Evolutionary conservation across 2,329 filamentous ascomycete genomes (phyloP), one percentile per base, ranked within the genome.

Genomic region (Albophoma yamanashiensis): DNA sequence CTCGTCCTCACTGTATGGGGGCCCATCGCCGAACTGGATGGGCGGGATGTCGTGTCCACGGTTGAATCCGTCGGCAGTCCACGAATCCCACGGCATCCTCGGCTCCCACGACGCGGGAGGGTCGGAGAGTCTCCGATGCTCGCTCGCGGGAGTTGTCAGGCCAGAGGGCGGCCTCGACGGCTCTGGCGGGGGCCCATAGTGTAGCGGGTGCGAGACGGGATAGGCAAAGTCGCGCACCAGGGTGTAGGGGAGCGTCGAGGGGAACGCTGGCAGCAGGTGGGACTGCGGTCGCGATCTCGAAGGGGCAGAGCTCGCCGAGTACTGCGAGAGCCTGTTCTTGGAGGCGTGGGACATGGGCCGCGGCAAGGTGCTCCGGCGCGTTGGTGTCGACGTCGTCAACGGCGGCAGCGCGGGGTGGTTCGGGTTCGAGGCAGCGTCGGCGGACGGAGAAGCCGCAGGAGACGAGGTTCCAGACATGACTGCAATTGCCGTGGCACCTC

Each of bases 151-250:
- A 0, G 92, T 96, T n/a, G 89, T 92, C 66, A 89, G 81, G 60
- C 87, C 88, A 0, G 92, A 95, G 11, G 85, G 80, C n/a, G 86
- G 84, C 58, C 79, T 76, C 58, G 85, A 87, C 34, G 85, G 80
- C 66, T 92, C 88, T 43, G 88, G 88, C 20, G 91, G 87, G n/a
- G 93, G 89, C 1, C 94, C 94, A 79, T 96, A 96, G 78, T 97
- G 94, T 74, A 97, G 81, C 52, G 91, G 92, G 73, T 97, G 90
- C 59, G 82, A 81, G 34, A 83, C 72, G 39, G 91, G 86, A 72
- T 97, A 99, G 66, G 94, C 94, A 76, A 97, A 99, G 79, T 99
- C 94, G 69, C 94, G 89, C 65, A 99, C 92, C 53, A 91, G 80
- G n/a, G 92, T 87, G 73, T 97, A 97, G 8, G 89, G 75, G 22